phyloP scores from a whole-genome alignment of 495 filamentous ascomycete genomes.

The Podospora tetraspora region DNA sequence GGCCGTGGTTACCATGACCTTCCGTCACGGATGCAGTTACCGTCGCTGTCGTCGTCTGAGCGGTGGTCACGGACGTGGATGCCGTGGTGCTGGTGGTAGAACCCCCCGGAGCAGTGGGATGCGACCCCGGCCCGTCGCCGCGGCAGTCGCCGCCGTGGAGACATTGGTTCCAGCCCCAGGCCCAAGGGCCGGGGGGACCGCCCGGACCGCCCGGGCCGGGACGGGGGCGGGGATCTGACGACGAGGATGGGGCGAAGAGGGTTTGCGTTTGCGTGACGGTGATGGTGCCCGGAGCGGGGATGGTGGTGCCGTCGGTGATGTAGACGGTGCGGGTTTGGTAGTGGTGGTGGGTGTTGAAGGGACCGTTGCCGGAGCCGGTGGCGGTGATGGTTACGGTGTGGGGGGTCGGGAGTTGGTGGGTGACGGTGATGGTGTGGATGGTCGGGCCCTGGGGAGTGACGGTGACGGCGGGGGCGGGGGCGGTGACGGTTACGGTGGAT shows the following conservation, averaged over 20 bases:
- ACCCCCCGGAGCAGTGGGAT: neutral
- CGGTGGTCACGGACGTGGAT: no score
- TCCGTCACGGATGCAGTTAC: neutral
- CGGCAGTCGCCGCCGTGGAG: neutral
- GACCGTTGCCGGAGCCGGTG: neutral
- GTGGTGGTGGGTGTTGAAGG: neutral
- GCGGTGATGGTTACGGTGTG: constrained; percentile 3
- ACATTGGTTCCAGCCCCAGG: neutral
- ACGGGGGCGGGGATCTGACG: neutral
- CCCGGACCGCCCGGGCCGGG: no score
- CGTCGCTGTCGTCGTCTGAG: no score
- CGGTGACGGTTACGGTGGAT: constrained; percentile 13
- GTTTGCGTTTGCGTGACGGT: constrained; percentile 10
- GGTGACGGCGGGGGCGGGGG: constrained; percentile 3
- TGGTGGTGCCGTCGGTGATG: constrained; percentile 7
- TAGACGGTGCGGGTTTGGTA: constrained; percentile 9
- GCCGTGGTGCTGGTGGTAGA: neutral
- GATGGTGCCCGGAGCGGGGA: neutral
- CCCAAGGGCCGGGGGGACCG: neutral
- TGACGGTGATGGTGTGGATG: constrained; percentile 4
- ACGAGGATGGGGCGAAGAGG: neutral
- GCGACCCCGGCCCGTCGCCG: neutral
- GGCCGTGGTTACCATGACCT: neutral
- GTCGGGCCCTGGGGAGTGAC: neutral
- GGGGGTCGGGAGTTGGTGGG: neutral